Evolutionary conservation across 1,139 yeast species (phyloP).

Genomic region (Arxiozyma telluris): DNA sequence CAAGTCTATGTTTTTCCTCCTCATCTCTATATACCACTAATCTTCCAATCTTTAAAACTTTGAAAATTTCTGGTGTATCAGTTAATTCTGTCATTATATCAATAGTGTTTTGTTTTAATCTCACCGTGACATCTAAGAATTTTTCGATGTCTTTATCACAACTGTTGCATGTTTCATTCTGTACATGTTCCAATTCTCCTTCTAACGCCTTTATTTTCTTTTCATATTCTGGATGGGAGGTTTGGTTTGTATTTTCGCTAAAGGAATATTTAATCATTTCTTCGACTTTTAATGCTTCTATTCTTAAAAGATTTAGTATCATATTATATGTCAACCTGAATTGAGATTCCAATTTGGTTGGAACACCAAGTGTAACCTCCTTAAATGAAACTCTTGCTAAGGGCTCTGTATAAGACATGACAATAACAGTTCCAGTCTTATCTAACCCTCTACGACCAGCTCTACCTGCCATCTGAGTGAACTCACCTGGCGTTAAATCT

Average conservation of each 20-base stretch:
- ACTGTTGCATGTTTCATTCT: constrained; percentile 34
- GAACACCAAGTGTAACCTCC: constrained; percentile 75
- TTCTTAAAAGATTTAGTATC: constrained; percentile 84
- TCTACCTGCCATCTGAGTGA: constrained; percentile 98
- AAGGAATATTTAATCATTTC: constrained; percentile 96
- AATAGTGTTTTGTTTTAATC: constrained; percentile 38
- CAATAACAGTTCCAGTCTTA: constrained; percentile 88
- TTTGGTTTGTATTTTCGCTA: constrained; percentile 83
- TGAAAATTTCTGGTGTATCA: constrained; percentile 39
- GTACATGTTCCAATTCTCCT: constrained; percentile 37
- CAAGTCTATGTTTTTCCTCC: constrained; percentile 39
- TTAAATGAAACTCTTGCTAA: constrained; percentile 52
- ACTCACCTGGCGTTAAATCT: constrained; percentile 84
- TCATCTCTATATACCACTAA: constrained; percentile 50
- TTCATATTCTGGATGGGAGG: constrained; percentile 79
- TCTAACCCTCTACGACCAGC: constrained; percentile 98
- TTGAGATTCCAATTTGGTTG: constrained; percentile 84
- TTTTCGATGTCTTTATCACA: constrained; percentile 37
- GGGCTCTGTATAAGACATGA: constrained; percentile 77
- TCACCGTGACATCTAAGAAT: constrained; percentile 39
- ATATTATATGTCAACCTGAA: constrained; percentile 90
- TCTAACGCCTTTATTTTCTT: constrained; percentile 48
- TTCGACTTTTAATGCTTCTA: constrained; percentile 89
- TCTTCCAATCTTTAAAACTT: constrained; percentile 49
- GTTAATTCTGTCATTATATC: constrained; percentile 43